These are phyloP conservation scores for Casuarina cunninghamiana DNA, from an alignment of 306 rosid genomes.

Conservation along the genomic window DNA sequence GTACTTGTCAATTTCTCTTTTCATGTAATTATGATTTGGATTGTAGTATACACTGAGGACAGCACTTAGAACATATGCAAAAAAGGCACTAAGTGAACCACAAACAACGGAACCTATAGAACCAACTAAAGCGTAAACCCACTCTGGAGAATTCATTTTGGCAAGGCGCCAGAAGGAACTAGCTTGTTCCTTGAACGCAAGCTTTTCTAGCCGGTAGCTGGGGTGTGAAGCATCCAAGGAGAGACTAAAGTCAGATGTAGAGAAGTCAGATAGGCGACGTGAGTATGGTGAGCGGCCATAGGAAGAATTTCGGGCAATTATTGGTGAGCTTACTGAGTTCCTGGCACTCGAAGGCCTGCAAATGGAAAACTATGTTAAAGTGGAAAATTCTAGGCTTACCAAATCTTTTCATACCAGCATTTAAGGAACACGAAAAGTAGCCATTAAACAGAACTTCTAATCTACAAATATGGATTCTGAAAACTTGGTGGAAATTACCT, in stretches of 20 bases:
- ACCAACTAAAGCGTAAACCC: slow-evolving; percentile 86
- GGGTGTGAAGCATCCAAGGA: slow-evolving; percentile 81
- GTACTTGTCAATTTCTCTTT: slow-evolving; percentile 66
- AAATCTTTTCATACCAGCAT: not conserved
- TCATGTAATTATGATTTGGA: slow-evolving; percentile 72
- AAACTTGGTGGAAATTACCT: slow-evolving; percentile 51
- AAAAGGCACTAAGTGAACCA: slow-evolving; percentile 96
- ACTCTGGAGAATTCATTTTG: slow-evolving; percentile 98
- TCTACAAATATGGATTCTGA: not conserved
- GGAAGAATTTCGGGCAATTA: slow-evolving; percentile 92
- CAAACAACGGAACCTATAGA: slow-evolving; percentile 91
- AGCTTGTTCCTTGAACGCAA: slow-evolving; percentile 91
- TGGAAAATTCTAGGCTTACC: slow-evolving; percentile 5
- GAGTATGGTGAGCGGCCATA: slow-evolving; percentile 98
- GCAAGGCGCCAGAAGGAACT: slow-evolving; percentile 98
- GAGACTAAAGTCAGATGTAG: slow-evolving; percentile 89
- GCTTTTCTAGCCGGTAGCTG: slow-evolving; percentile 82
- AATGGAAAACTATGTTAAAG: slow-evolving; percentile 23
- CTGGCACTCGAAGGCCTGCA: slow-evolving; percentile 98
- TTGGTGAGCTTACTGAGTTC: slow-evolving; percentile 98
- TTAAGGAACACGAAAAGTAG: slow-evolving; percentile 7
- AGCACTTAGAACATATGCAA: slow-evolving; percentile 89
- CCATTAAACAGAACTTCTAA: not conserved
- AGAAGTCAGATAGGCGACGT: slow-evolving; percentile 94
- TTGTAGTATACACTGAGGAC: slow-evolving; percentile 88